phyloP scores from a whole-genome alignment of 805 yeast species.

The Ogataea trehaloabstinens region DNA sequence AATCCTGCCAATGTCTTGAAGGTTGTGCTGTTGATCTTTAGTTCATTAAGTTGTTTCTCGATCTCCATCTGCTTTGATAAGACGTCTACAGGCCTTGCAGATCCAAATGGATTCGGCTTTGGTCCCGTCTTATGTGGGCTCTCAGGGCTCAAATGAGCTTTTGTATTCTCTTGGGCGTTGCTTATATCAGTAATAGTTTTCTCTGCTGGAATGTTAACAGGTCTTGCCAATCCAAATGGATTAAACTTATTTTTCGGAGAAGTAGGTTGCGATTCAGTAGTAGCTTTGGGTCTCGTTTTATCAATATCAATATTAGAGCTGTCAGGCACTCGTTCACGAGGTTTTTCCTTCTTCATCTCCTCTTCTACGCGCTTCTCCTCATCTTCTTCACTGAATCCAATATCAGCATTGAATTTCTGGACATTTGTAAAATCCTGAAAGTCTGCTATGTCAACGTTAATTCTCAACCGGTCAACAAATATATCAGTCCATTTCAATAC shows the following conservation, averaged over 20 bases:
- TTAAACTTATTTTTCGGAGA: slow-evolving; percentile 39
- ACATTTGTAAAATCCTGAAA: slow-evolving; percentile 38
- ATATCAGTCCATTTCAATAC: slow-evolving; percentile 65
- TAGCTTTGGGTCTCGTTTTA: neutral
- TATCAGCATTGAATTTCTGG: slow-evolving; percentile 25
- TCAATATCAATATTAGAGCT: neutral
- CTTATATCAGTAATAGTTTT: slow-evolving; percentile 9
- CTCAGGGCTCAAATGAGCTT: neutral
- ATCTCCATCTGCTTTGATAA: slow-evolving; percentile 61
- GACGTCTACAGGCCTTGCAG: slow-evolving; percentile 83
- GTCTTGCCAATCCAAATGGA: slow-evolving; percentile 81
- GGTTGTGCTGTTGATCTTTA: slow-evolving; percentile 47
- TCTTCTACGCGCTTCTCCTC: slow-evolving; percentile 22
- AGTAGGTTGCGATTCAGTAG: neutral
- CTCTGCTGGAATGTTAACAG: slow-evolving; percentile 40
- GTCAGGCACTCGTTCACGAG: neutral
- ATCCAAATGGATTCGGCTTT: slow-evolving; percentile 72
- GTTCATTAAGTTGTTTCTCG: slow-evolving; percentile 44
- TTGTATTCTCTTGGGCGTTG: slow-evolving; percentile 2
- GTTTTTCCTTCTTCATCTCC: slow-evolving; percentile 2
- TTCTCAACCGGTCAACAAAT: slow-evolving; percentile 34
- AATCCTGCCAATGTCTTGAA: slow-evolving; percentile 28
- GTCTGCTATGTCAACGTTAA: slow-evolving; percentile 35
- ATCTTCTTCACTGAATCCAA: slow-evolving; percentile 27
- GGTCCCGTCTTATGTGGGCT: slow-evolving; percentile 25